Percentiles rank a stretch among this genome's conserved stretches.
Conservation (phyloP, 73 alveolate genomes). For the Symbiodinium pilosum region DNA sequence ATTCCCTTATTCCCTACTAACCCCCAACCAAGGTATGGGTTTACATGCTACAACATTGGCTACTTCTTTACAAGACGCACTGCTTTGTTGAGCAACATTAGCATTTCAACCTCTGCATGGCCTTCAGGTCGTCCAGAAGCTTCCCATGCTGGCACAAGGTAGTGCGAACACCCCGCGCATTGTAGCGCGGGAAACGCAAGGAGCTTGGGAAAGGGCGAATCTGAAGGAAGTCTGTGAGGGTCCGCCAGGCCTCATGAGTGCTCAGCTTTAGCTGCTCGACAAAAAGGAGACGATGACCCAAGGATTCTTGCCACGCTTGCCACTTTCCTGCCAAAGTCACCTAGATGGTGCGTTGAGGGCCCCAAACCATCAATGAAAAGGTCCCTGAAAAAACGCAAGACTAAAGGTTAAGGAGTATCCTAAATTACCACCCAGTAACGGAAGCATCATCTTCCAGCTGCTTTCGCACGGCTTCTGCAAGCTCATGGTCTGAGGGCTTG, state of each 20-base stretch:
- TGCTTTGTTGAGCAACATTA: too few species aligned
- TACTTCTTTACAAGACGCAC: too few species aligned
- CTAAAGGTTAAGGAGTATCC: too few species aligned
- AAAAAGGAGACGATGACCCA: conserved; percentile 13
- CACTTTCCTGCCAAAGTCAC: background rate
- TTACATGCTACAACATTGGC: too few species aligned
- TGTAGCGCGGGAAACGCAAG: conserved; percentile 26
- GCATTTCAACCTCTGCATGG: too few species aligned
- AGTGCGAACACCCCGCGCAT: background rate
- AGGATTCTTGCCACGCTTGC: conserved; percentile 18
- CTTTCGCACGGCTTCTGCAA: background rate
- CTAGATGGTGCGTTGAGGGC: too few species aligned
- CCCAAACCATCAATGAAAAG: too few species aligned
- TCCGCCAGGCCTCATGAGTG: background rate
- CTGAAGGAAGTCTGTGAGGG: background rate
- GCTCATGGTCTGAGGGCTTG: background rate
- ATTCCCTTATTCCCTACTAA: too few species aligned
- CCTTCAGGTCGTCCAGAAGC: conserved; percentile 21
- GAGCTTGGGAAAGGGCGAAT: background rate
- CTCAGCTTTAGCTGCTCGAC: conserved; percentile 18
- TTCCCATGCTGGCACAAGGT: background rate
- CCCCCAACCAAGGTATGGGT: too few species aligned
- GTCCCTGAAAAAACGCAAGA: too few species aligned
- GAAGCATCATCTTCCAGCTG: conserved; percentile 17
- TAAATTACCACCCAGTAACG: too few species aligned